Evolutionary conservation across 257 asterid genomes (phyloP).

Genomic region (Leonotis leonurus): DNA sequence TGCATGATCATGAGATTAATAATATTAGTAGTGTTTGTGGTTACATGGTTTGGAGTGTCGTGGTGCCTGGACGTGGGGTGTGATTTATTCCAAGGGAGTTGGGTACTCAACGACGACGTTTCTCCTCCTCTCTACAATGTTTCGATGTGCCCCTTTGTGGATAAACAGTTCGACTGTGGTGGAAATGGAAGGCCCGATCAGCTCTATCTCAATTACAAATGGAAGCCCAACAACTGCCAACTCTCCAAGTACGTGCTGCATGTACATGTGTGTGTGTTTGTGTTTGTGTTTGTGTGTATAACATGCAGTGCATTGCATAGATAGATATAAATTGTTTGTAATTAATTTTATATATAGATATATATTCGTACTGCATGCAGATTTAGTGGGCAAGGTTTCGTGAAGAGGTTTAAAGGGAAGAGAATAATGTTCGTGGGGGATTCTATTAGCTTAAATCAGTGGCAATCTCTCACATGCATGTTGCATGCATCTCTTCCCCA

Average conservation of each 20-base stretch:
- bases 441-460: conserved; percentile 70
- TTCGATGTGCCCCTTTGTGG: conserved; percentile 54
- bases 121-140: conserved; percentile 40
- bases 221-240: conserved; percentile 59
- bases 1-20: no score
- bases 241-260: conserved; percentile 39
- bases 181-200: conserved; percentile 62
- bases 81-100: conserved; percentile 53
- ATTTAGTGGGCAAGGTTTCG: conserved; percentile 44
- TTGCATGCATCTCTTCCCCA: conserved; percentile 47
- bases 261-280: background rate
- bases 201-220: conserved; percentile 51
- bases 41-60: background rate
- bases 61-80: conserved; percentile 28
- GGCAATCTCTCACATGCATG: conserved; percentile 83
- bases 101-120: conserved; percentile 44
- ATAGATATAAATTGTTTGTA: no score
- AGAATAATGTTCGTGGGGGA: conserved; percentile 64
- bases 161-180: conserved; percentile 48
- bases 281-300: background rate
- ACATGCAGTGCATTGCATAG: no score
- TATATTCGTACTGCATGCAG: conserved; percentile 16
- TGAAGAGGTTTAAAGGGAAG: conserved; percentile 56
- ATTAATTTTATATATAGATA: no score
- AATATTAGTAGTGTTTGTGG: background rate